Evolutionary conservation across 352 stramenopile genomes (phyloP), one percentile per base, ranked within the genome.

Genomic region (Phytopythium chamaehyphon): DNA sequence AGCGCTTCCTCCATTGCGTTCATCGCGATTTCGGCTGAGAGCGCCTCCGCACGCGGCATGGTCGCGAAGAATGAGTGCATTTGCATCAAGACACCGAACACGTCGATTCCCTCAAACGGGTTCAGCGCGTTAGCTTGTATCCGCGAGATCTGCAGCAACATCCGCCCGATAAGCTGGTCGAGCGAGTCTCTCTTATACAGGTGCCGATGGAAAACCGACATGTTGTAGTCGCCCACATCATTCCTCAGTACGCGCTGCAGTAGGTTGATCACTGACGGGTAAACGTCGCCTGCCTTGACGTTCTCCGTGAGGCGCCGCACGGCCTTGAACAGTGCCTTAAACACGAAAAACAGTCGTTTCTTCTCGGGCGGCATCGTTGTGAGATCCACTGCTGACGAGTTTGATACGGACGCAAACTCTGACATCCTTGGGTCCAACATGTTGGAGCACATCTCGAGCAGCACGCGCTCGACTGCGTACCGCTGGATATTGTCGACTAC

Each of bases 21-120:
- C 35, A 88, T 81, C 8, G 84, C 84, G 24, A 86, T 86, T 40
- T 88, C 73, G 18, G 81, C 74, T 10, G 75, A 72, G 42, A 90
- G 86, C 4, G 87, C 47, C 37, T 93, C 73, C 8, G 55, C 79
- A 38, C 73, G 56, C 9, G 82, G 71, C 16, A 91, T 62, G 11
- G 79, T 92, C 6, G 79, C 81, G 42, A 94, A 92, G 57, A 93
- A 91, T 33, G 70, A 86, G 51, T 94, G 82, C 82, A 93, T 91
- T 53, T 91, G 76, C 77, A 91, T 91, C 28, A 94, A 63, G 21
- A 93, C 73, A 37, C 77, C 80, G 36, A 86, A 92, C 18, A 95
- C 71, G 48, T 95, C 76, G 46, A 93, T 83, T 11, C 69, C 69
- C 59, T 90, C 78, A 28, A 93, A 93, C 0, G 82, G 80, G 22